Evolutionary conservation across 768 basidiomycete species (phyloP).

Genomic region (Phallus indusiatus): DNA sequence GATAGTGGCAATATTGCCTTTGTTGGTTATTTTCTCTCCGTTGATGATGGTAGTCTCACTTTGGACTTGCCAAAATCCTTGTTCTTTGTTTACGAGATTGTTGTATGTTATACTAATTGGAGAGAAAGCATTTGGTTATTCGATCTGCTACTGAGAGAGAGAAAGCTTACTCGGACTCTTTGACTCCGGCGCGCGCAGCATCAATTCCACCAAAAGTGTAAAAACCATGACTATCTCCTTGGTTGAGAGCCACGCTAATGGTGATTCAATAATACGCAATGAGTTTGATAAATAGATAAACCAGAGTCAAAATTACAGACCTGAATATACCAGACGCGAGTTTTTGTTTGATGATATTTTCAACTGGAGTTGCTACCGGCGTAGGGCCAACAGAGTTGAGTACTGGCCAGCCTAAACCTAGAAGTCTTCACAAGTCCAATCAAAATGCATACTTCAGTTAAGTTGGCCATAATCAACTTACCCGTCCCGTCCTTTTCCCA

Average conservation of each 20-base stretch:
- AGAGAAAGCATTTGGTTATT: too few species aligned
- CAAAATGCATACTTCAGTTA: too few species aligned
- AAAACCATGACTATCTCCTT: constrained; percentile 24
- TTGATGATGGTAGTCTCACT: constrained; percentile 18
- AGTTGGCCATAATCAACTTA: too few species aligned
- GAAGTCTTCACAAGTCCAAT: too few species aligned
- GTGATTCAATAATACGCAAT: too few species aligned
- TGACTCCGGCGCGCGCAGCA: constrained; percentile 11
- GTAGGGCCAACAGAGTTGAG: constrained; percentile 28
- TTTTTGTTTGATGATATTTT: constrained; percentile 29
- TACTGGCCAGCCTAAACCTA: constrained; percentile 28
- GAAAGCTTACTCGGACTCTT: background rate
- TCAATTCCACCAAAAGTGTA: constrained; percentile 32
- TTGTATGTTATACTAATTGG: background rate
- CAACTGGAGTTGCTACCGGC: constrained; percentile 27
- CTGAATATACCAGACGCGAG: too few species aligned
- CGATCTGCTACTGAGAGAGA: too few species aligned
- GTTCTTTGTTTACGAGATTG: constrained; percentile 17
- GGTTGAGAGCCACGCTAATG: too few species aligned
- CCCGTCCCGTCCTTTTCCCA: constrained; percentile 24
- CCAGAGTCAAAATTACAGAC: too few species aligned
- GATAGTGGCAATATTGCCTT: constrained; percentile 25
- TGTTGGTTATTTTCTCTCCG: constrained; percentile 16
- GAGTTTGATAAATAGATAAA: too few species aligned
- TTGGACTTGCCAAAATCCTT: constrained; percentile 31